Conservation (phyloP, 495 filamentous ascomycete species). For the Hypoxylon trugodes region DNA sequence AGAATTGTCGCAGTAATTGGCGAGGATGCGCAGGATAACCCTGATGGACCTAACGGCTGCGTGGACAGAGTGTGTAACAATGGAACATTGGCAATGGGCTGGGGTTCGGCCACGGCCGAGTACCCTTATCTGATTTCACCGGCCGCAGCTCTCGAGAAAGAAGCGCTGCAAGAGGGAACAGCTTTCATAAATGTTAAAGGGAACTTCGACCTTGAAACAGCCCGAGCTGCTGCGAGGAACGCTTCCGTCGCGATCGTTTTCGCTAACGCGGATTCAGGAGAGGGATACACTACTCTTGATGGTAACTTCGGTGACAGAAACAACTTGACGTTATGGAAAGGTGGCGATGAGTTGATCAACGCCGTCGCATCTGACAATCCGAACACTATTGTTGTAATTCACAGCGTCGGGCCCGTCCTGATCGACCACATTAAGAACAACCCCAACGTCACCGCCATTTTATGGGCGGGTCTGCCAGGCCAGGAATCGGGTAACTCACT, state of each 20-base stretch:
- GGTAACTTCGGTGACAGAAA: conserved; percentile 65
- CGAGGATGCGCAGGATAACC: conserved; percentile 65
- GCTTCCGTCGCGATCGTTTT: conserved; percentile 63
- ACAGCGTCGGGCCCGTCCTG: conserved; percentile 61
- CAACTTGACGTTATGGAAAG: conserved; percentile 58
- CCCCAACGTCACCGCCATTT: conserved; percentile 66
- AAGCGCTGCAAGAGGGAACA: conserved; percentile 41
- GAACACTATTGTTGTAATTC: conserved; percentile 64
- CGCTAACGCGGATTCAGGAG: conserved; percentile 62
- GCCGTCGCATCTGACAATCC: conserved; percentile 57
- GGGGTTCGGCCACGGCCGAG: conserved; percentile 66
- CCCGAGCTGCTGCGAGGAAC: conserved; percentile 47
- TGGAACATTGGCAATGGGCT: conserved; percentile 64
- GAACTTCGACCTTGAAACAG: conserved; percentile 50
- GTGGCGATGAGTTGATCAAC: conserved; percentile 60
- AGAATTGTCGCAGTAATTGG: conserved; percentile 67
- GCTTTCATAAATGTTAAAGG: conserved; percentile 40
- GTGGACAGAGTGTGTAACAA: conserved; percentile 59
- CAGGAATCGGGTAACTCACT: conserved; percentile 65
- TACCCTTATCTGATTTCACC: conserved; percentile 73
- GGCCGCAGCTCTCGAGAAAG: conserved; percentile 60
- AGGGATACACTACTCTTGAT: conserved; percentile 66
- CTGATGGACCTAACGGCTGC: conserved; percentile 55
- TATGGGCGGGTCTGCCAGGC: conserved; percentile 63
- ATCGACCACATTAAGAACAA: conserved; percentile 57